phyloP scores from a whole-genome alignment of 257 asterid genomes.

The Apocynum venetum region DNA sequence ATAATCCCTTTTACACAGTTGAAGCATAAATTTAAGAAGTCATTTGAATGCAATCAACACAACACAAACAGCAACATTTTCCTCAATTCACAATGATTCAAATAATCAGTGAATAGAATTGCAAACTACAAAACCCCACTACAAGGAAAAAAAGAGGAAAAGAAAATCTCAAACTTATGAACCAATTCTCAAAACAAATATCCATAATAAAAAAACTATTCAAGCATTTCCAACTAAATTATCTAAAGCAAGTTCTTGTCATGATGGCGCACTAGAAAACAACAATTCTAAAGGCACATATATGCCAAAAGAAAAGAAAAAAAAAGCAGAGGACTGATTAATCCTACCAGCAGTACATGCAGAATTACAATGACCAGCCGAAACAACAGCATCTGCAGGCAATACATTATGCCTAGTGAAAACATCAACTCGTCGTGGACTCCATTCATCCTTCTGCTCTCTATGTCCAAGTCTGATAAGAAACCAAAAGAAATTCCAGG shows the following conservation, averaged over 20 bases:
- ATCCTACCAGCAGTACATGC: slow-evolving; percentile 87
- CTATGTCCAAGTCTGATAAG: slow-evolving; percentile 88
- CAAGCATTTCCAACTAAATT: neutral
- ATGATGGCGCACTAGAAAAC: neutral
- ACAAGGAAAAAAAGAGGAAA: neutral
- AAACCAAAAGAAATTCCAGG: slow-evolving; percentile 11
- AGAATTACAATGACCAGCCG: slow-evolving; percentile 87
- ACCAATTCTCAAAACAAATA: neutral
- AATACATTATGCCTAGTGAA: slow-evolving; percentile 75
- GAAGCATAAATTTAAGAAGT: neutral
- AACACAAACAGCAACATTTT: neutral
- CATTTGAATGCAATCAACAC: neutral
- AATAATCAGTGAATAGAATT: neutral
- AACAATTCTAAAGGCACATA: neutral
- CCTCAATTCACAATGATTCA: neutral
- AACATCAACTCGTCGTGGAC: slow-evolving; percentile 78
- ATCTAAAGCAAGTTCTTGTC: neutral
- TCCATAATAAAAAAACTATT: neutral
- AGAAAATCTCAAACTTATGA: neutral
- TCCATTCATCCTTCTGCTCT: slow-evolving; percentile 92
- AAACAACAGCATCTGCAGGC: slow-evolving; percentile 77
- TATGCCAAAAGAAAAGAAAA: neutral
- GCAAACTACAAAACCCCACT: neutral
- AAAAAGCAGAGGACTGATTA: slow-evolving; percentile 4
- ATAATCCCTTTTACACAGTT: neutral